phyloP scores from a whole-genome alignment of 179 eudicot genomes.

The Silene vulgaris region DNA sequence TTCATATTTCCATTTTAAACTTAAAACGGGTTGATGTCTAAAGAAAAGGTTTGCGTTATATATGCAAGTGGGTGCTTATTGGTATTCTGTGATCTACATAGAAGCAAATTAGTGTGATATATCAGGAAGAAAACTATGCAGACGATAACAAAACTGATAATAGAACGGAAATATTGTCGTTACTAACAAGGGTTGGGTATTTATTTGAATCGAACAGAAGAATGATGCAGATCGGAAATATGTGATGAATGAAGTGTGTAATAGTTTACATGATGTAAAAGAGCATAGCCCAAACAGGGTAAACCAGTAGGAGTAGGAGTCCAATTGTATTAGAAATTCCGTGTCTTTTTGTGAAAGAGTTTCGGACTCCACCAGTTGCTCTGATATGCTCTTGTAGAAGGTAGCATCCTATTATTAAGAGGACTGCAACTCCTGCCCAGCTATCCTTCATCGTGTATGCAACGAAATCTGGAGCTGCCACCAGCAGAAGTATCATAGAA shows the following conservation, averaged over 20 bases:
- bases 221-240: background rate
- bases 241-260: background rate
- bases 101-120: too few relatives aligned
- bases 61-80: too few relatives aligned
- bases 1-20: too few relatives aligned
- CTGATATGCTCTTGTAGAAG: conserved; percentile 81
- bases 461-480: conserved; percentile 60
- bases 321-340: conserved; percentile 83
- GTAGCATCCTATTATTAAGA: conserved; percentile 60
- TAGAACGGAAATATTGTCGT: too few relatives aligned
- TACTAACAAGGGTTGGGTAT: too few relatives aligned
- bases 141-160: too few relatives aligned
- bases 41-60: too few relatives aligned
- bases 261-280: conserved; percentile 31
- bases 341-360: conserved; percentile 62
- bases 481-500: conserved; percentile 56
- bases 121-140: too few relatives aligned
- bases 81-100: too few relatives aligned
- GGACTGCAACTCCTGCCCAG: conserved; percentile 41
- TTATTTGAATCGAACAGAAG: background rate
- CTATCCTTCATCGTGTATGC: conserved; percentile 44
- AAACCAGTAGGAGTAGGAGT: conserved; percentile 55
- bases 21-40: too few relatives aligned
- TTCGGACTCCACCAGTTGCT: conserved; percentile 69
- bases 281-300: conserved; percentile 73